Base-by-base conservation (phyloP, 306 rosid genomes). In the Cicer yamashitae region DNA sequence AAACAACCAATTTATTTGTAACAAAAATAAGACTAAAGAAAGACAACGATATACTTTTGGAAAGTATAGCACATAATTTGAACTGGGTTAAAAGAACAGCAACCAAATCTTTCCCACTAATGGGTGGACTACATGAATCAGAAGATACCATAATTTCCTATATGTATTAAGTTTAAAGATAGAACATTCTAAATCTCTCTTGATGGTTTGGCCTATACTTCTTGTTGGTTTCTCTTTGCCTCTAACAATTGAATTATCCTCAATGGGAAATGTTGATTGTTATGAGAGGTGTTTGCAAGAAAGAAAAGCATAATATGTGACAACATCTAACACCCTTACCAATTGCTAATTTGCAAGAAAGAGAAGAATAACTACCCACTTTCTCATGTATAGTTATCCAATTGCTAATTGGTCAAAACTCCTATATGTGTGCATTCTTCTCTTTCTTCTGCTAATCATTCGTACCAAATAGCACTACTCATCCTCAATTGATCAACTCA, bases 401-500 rank as follows among this genome's bases (percentile, higher is more conserved):
- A 30, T 30, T 30, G 37, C 37, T 30, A 30, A 30, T 30, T 30
- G 37, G 37, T 30, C 37, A 30, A 30, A 30, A 30, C 37, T 30
- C 37, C 37, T 30, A 30, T 30, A 30, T 30, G 5, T 30, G 37
- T 30, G 37, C 37, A 30, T 30, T 30, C 37, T 30, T 30, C 37
- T 30, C 37, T 30, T 30, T 4, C 37, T 30, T 30, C 37, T 30
- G 37, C 37, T 30, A 30, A 30, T 30, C 37, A 30, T 30, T 30
- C 37, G 37, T 30, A 30, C 37, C 37, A 30, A 30, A 30, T 30
- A 30, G 37, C 22, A 20, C 22, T 20, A 20, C 22, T 20, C 22
- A 20, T 57, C 65, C 65, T 59, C 65, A 30, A 25, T 59, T 59
- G 43, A 60, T 30, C 66, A 60, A 58, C 3, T n/a, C 8, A 51